Percentiles rank a stretch among this genome's conserved stretches.
These are phyloP conservation scores for Populus ilicifolia DNA, from an alignment of 345 rosid genomes.

Conservation along the genomic window DNA sequence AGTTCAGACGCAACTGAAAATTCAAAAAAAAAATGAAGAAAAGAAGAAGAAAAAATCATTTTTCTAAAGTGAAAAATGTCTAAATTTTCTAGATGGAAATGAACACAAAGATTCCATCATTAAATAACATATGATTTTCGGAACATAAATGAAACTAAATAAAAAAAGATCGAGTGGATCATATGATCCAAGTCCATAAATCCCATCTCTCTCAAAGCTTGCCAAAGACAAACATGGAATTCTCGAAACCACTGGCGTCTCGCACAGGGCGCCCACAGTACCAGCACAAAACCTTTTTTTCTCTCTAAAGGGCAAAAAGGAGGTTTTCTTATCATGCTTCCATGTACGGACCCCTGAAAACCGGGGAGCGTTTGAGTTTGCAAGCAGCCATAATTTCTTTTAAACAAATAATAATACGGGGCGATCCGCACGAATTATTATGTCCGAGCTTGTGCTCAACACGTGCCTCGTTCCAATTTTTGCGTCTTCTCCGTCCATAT, in stretches of 20 bases:
- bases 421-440: not conserved
- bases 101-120: not conserved
- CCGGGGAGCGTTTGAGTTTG: conserved; percentile 4
- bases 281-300: not conserved
- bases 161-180: not conserved
- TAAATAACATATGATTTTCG: not conserved
- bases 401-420: not conserved
- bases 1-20: not conserved
- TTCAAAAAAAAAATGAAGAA: not conserved
- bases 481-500: conserved; percentile 14
- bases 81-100: not conserved
- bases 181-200: not conserved
- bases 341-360: conserved; percentile 32
- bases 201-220: not conserved
- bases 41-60: not conserved
- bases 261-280: conserved; percentile 7
- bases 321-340: not conserved
- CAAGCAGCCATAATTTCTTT: not conserved
- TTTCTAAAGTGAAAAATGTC: not conserved
- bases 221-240: not conserved
- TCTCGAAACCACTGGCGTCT: conserved; percentile 10
- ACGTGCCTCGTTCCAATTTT: conserved; percentile 18
- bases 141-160: not conserved
- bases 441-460: conserved; percentile 15
- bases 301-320: not conserved